Conservation (phyloP, 176 grass and related monocot species). For the Musa troglodytarum region DNA sequence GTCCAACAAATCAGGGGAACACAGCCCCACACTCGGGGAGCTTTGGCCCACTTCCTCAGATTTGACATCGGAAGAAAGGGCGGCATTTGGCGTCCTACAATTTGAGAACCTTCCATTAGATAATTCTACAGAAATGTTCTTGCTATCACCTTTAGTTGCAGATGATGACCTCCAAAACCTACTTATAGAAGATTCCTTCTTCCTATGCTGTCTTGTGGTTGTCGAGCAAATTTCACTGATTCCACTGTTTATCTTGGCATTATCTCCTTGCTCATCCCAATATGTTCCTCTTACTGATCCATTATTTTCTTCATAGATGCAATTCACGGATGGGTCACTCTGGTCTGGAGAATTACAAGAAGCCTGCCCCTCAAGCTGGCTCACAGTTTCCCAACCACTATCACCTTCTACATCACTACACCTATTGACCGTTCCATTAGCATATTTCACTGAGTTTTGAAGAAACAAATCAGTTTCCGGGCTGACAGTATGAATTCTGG, state of each 20-base stretch:
- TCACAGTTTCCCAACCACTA: conserved; percentile 47
- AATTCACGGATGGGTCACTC: conserved; percentile 52
- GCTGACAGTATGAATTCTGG: conserved; percentile 45
- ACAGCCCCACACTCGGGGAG: conserved; percentile 46
- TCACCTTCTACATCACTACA: conserved; percentile 38
- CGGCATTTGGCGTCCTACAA: conserved; percentile 24
- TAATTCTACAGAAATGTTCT: conserved; percentile 33
- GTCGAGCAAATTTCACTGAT: conserved; percentile 52
- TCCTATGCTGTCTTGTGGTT: conserved; percentile 28
- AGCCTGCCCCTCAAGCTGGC: conserved; percentile 45
- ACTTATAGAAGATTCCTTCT: conserved; percentile 30
- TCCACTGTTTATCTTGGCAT: conserved; percentile 35
- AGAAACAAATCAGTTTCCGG: conserved; percentile 52
- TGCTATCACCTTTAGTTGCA: conserved; percentile 26
- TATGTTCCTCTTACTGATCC: conserved; percentile 35
- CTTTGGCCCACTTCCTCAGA: conserved; percentile 31
- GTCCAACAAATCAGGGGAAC: conserved; percentile 39
- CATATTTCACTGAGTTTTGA: conserved; percentile 30
- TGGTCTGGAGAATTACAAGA: conserved; percentile 57
- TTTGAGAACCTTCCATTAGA: conserved; percentile 38
- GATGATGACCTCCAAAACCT: conserved; percentile 64
- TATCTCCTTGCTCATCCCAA: conserved; percentile 46
- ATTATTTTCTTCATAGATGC: conserved; percentile 16
- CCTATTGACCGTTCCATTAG: conserved; percentile 12
- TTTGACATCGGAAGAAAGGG: conserved; percentile 35